Evolutionary conservation across 148 eudicot genomes (phyloP), one percentile per base, ranked within the genome.

Genomic region (Nepenthes mirabilis): DNA sequence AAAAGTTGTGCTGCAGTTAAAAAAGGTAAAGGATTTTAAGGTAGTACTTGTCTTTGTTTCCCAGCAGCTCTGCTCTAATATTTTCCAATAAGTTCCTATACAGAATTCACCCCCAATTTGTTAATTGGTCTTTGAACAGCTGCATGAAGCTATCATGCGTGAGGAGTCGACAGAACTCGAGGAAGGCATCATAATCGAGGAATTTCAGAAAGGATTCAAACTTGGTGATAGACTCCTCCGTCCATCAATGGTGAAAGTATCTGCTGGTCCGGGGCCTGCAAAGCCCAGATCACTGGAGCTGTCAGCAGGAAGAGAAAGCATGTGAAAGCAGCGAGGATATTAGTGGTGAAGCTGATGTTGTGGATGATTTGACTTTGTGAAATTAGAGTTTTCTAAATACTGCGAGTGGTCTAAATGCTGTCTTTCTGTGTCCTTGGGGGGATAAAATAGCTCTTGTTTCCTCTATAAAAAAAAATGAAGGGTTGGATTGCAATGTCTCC

Each of bases 231-330:
- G 86, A 48, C 94, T 86, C 58, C 67, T 90, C 47, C 81, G 93
- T 34, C 93, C 96, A 37, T 74, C 96, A 32, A 89, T 89, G 96
- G 96, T 89, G 73, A 89, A 89, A 70, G 96, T 89, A 32, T 89
- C 94, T 11, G 85, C 96, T 52, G 96, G 93, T 37, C 96, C 96
- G 47, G 96, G 96, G 34, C 90, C 90, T 7, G 70, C 80, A 57
- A 80, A 78, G 63, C 62, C 81, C 3, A 80, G 76, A 62, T 36
- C 70, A 12, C 45, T 51, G 11, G 83, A 70, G 55, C 66, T 1
- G 11, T 49, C 52, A 49, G 35, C 58, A 34, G 13, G 36, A 32
- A 34, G 36, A 75, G 58, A 60, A 65, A 51, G 74, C 12, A 7
- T 58, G 51, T 14, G 76, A 79, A 55, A 40, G 65, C 62, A 67